Evolutionary conservation across 495 filamentous ascomycete genomes (phyloP).

Genomic region (Sphaerosporella brunnea): DNA sequence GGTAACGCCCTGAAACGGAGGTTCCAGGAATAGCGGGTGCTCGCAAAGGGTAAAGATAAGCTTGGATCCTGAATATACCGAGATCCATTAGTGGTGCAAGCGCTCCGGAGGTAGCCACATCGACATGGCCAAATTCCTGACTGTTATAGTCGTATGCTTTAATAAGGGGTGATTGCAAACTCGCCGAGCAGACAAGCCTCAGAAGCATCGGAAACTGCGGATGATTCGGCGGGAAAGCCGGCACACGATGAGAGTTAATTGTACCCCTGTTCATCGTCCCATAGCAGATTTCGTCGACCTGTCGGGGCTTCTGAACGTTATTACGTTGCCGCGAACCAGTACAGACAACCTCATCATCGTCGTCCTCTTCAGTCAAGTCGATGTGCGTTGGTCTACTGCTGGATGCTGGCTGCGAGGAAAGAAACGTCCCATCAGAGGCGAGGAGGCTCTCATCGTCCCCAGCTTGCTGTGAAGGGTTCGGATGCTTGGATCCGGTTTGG

Average conservation of each 20-base stretch:
- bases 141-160: slow-evolving; percentile 39
- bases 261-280: slow-evolving; percentile 55
- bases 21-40: slow-evolving; percentile 40
- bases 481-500: too few relatives aligned
- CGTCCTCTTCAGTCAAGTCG: slow-evolving; percentile 33
- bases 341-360: slow-evolving; percentile 37
- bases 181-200: background rate
- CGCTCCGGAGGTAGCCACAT: slow-evolving; percentile 46
- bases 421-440: too few relatives aligned
- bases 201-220: background rate
- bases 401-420: too few relatives aligned
- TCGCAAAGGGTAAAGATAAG: slow-evolving; percentile 44
- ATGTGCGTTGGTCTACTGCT: too few relatives aligned
- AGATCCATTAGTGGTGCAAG: slow-evolving; percentile 56
- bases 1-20: slow-evolving; percentile 34
- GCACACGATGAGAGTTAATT: slow-evolving; percentile 50
- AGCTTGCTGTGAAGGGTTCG: too few relatives aligned
- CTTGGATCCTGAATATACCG: slow-evolving; percentile 43
- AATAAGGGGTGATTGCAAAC: background rate
- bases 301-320: slow-evolving; percentile 19
- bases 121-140: slow-evolving; percentile 55
- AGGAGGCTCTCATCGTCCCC: too few relatives aligned
- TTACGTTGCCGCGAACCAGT: slow-evolving; percentile 13
- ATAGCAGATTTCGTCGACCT: slow-evolving; percentile 52
- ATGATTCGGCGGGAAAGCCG: slow-evolving; percentile 12